phyloP scores from a whole-genome alignment of 2,329 filamentous ascomycete species.

The Aspergillus oerlinghausenensis region DNA sequence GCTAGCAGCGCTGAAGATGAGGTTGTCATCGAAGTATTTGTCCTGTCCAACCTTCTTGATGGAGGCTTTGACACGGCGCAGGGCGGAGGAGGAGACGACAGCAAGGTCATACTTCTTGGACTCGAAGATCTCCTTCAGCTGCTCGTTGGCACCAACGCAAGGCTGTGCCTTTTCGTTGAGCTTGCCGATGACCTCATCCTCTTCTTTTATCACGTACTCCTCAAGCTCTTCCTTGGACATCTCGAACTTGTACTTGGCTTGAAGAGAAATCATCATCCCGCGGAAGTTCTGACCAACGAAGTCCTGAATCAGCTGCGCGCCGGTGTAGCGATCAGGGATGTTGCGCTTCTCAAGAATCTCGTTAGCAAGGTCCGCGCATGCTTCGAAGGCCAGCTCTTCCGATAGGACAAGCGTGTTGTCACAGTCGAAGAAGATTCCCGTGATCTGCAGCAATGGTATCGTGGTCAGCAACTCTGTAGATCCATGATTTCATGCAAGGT shows the following conservation, averaged over 20 bases:
- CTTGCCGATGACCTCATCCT: slow-evolving; percentile 78
- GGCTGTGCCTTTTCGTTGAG: slow-evolving; percentile 63
- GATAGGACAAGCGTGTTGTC: slow-evolving; percentile 93
- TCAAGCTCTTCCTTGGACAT: slow-evolving; percentile 67
- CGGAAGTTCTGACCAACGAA: slow-evolving; percentile 95
- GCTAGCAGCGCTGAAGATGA: slow-evolving; percentile 77
- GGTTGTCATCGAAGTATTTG: slow-evolving; percentile 70
- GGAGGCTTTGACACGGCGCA: slow-evolving; percentile 71
- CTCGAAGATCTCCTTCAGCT: slow-evolving; percentile 61
- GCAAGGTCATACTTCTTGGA: slow-evolving; percentile 66
- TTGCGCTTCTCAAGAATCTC: slow-evolving; percentile 67
- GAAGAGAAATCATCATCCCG: slow-evolving; percentile 76
- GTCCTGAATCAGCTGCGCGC: slow-evolving; percentile 71
- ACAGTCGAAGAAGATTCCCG: slow-evolving; percentile 66
- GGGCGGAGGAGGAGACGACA: slow-evolving; percentile 76
- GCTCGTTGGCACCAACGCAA: slow-evolving; percentile 63
- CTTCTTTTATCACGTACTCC: slow-evolving; percentile 68
- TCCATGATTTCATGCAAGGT: slow-evolving; percentile 1
- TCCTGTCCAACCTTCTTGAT: slow-evolving; percentile 75
- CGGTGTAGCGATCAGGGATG: slow-evolving; percentile 68
- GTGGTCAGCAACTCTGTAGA: slow-evolving; percentile 12
- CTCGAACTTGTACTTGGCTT: slow-evolving; percentile 69
- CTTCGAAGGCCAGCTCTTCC: slow-evolving; percentile 86
- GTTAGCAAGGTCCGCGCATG: slow-evolving; percentile 84
- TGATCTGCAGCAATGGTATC: slow-evolving; percentile 49